phyloP scores from a whole-genome alignment of 257 asterid genomes.

The Plantago major region DNA sequence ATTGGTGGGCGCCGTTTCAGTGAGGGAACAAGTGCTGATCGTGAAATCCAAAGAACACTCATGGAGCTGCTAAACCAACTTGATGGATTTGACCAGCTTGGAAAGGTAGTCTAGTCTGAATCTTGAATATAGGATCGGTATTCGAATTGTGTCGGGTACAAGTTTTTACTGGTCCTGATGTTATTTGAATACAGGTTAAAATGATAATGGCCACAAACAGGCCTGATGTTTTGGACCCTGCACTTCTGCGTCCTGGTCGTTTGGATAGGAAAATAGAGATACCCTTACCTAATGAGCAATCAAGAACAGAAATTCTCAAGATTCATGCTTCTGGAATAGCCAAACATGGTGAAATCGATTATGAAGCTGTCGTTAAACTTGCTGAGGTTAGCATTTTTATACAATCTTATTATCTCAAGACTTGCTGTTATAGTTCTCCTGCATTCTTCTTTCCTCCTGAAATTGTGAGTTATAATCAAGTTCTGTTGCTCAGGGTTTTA shows the following conservation, averaged over 20 bases:
- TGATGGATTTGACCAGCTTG: conserved; percentile 95
- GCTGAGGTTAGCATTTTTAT: conserved; percentile 69
- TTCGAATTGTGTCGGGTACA: too few species aligned
- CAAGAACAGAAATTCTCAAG: conserved; percentile 87
- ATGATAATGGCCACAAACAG: conserved; percentile 97
- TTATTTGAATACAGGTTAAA: conserved; percentile 56
- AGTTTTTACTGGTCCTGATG: background rate
- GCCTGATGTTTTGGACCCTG: conserved; percentile 94
- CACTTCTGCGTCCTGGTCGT: conserved; percentile 96
- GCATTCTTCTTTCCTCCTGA: too few species aligned
- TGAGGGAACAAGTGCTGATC: conserved; percentile 98
- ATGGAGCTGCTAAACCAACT: conserved; percentile 93
- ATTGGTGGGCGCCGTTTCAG: conserved; percentile 94
- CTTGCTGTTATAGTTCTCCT: too few species aligned
- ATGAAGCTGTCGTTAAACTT: conserved; percentile 87
- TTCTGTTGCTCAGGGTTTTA: conserved; percentile 60
- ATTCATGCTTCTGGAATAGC: conserved; percentile 95
- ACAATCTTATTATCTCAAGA: background rate
- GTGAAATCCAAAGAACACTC: conserved; percentile 92
- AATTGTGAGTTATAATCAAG: background rate
- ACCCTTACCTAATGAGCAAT: conserved; percentile 90
- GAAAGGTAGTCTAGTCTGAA: conserved; percentile 49
- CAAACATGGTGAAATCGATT: conserved; percentile 94
- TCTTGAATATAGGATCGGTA: background rate
- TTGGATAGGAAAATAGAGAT: conserved; percentile 90